Base-by-base conservation (phyloP, 352 stramenopile species). In the Phytopythium boreale region DNA sequence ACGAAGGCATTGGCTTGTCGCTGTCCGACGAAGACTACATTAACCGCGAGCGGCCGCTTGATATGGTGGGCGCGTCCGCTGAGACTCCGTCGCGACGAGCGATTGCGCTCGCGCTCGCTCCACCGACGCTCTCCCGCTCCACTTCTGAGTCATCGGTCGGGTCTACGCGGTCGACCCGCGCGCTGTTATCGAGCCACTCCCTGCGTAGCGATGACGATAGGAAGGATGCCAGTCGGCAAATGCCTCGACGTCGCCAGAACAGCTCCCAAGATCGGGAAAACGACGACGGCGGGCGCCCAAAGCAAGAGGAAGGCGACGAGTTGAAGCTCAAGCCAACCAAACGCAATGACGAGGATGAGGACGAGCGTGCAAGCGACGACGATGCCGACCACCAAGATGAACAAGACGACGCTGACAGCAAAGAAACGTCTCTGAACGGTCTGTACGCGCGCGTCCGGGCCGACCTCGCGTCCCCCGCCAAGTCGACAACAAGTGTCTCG, bases 1-100 rank as follows among this genome's bases (percentile, higher is more conserved):
- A 72, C 53, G 66, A 76, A 11, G 63, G 72, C 39, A 68, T 79
- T 5, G 72, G 70, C 0, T 71, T 77, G 47, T 78, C 72, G 15
- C 73, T 92, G 15, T 92, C 83, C 9, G 83, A 92, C 26, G 80
- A 88, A 68, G 80, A 92, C 50, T 92, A 87, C 41, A 74, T 92
- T 51, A 78, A 79, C 12, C 76, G 87, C 31, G 81, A 92, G 37
- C 75, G 68, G 49, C 71, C 71, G 1, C 55, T 79, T 0, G 62
- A 53, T 22, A 3, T 15, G 20, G 24, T 36, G 8, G 55, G 22
- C 7, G 36, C 24, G 1, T 67, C 59, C 2, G 49, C 58, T 0
- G 66, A 74, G 29, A 67, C 56, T 19, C 56, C 56, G 4, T 62
- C 56, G 47, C 50, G 44, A 39, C 39, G 50, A 53, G 55, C 55